These are phyloP conservation scores for Cyberlindnera misumaiensis DNA, from an alignment of 805 yeast species.

Conservation along the genomic window DNA sequence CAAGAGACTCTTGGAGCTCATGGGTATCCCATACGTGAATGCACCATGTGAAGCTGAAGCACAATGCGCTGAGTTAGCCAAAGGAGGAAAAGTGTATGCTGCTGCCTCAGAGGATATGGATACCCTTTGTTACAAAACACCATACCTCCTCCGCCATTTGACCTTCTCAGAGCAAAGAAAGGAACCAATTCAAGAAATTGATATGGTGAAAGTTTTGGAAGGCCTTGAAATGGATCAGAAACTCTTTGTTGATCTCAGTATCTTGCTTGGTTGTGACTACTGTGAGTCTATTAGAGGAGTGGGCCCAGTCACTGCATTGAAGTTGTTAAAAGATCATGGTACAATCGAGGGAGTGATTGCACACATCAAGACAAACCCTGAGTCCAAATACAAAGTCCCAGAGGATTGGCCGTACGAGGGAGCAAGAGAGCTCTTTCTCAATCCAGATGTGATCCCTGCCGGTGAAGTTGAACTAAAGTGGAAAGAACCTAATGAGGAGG, in stretches of 20 bases:
- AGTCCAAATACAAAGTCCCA: constrained; percentile 75
- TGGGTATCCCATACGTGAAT: constrained; percentile 92
- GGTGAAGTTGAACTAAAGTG: constrained; percentile 68
- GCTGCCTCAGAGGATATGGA: constrained; percentile 99
- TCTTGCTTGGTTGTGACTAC: constrained; percentile 92
- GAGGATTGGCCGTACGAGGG: constrained; percentile 92
- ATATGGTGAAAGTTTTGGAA: constrained; percentile 58
- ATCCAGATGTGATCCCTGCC: constrained; percentile 72
- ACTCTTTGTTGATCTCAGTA: constrained; percentile 87
- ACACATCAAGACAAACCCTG: constrained; percentile 40
- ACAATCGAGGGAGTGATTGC: constrained; percentile 74
- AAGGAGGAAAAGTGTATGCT: constrained; percentile 86
- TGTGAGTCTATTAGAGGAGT: constrained; percentile 93
- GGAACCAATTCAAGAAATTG: constrained; percentile 82
- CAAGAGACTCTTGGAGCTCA: constrained; percentile 63
- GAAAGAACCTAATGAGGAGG: constrained; percentile 84
- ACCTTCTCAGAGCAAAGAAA: constrained; percentile 93
- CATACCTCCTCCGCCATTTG: constrained; percentile 75
- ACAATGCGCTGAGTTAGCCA: constrained; percentile 91
- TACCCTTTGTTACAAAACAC: constrained; percentile 87
- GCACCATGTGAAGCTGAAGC: constrained; percentile 99
- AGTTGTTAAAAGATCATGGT: constrained; percentile 73
- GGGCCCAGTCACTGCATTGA: constrained; percentile 92
- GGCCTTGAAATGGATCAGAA: constrained; percentile 68
- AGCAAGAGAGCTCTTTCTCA: constrained; percentile 75